phyloP scores from a whole-genome alignment of 768 basidiomycete species.

The Termitomyces sp. region DNA sequence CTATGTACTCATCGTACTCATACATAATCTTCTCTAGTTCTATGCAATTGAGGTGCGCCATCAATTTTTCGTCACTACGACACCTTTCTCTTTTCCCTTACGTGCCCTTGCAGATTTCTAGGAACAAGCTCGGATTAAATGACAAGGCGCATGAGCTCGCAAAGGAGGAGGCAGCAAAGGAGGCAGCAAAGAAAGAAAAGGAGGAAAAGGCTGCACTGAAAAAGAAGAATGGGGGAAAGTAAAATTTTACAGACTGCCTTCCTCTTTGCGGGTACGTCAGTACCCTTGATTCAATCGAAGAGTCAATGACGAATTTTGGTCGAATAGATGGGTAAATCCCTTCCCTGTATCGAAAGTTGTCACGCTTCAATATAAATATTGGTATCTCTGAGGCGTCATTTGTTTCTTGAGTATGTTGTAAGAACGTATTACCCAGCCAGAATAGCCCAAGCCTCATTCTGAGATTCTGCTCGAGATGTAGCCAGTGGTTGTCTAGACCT shows the following conservation, averaged over 20 bases:
- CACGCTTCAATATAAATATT: not conserved
- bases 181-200: constrained; percentile 56
- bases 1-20: not conserved
- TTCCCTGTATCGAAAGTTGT: not conserved
- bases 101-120: constrained; percentile 62
- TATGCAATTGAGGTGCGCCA: constrained; percentile 79
- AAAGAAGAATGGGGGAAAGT: constrained; percentile 24
- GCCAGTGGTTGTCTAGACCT: not conserved
- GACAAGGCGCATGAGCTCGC: constrained; percentile 81
- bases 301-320: not conserved
- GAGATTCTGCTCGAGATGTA: not conserved
- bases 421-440: not conserved
- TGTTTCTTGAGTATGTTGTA: not conserved
- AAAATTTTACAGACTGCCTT: not conserved
- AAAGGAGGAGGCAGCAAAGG: constrained; percentile 66
- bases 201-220: constrained; percentile 31
- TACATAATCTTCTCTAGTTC: constrained; percentile 49
- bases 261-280: not conserved
- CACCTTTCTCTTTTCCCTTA: not conserved
- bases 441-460: not conserved
- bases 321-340: not conserved
- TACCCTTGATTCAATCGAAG: not conserved
- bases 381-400: not conserved
- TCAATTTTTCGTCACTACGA: not conserved
- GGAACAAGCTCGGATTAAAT: constrained; percentile 90